Evolutionary conservation across 129 eudicot genomes (phyloP), one percentile per base, ranked within the genome.

Genomic region (Pittosporum tobira): DNA sequence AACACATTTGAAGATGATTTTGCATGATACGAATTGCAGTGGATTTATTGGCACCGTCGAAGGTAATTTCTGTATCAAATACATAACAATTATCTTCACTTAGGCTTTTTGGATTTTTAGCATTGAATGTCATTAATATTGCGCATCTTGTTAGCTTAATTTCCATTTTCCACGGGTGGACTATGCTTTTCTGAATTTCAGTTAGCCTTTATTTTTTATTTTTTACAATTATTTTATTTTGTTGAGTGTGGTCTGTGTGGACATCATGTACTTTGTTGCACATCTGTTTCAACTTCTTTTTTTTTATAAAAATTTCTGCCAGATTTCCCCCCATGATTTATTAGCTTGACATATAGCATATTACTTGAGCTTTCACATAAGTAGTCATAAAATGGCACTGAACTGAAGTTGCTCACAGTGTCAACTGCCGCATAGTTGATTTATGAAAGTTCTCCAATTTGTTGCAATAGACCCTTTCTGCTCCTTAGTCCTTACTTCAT

Each of bases 11-110:
- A 79, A 79, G n/a, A 74, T 88, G 26, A 73, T 88, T 46, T 12
- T 73, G 61, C 88, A 77, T 65, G 96, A 88, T 27, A 88, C 96
- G 6, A 88, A 84, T 66, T 88, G 96, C 81, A 88, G 96, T 44
- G 96, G 94, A 16, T 88, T 88, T 71, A 60, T 84, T 21, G 96
- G 96, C 70, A 84, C 91, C 20, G 50, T 88, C 47, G 94, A 72
- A 81, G 88, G 94, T 88, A 80, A 29, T 14, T 53, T 9, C 16
- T 47, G 7, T 31, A 52, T 23, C 37, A 49, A 5, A 15, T 5
- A 26, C 18, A 34, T 30, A 31, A 13, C 14, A 18, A 31, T 30
- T 45, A 45, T 45, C 2, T 45, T 15, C 38, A 6, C 38, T 34
- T 34, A 34, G 38, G 13, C 40, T 34, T n/a, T n/a, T n/a, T n/a